Evolutionary conservation across 2,329 filamentous ascomycete genomes (phyloP).

Genomic region (Camillea tinctor): DNA sequence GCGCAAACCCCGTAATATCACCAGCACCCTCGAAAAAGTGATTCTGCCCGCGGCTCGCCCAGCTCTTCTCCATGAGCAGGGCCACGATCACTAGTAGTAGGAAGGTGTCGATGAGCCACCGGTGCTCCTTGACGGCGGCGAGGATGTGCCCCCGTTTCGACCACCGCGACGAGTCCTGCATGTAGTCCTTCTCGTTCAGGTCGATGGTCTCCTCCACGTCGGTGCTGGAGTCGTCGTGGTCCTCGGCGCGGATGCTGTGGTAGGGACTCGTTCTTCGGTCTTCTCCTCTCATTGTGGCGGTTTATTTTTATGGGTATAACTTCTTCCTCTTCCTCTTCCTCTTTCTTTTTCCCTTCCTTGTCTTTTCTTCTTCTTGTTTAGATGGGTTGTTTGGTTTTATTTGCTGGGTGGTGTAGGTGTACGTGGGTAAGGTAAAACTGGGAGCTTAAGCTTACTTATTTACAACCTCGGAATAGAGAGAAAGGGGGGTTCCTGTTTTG

Average conservation of each 20-base stretch:
- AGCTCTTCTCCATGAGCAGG: conserved; percentile 34
- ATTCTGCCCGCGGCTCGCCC: conserved; percentile 15
- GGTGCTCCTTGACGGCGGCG: conserved; percentile 20
- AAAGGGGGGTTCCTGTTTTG: too few relatives aligned
- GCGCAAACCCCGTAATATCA: conserved; percentile 41
- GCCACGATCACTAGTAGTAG: conserved; percentile 36
- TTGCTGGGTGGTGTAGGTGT: too few relatives aligned
- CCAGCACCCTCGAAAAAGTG: conserved; percentile 33
- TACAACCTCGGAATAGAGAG: too few relatives aligned
- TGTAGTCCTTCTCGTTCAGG: conserved; percentile 30
- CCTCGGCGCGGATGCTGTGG: conserved; percentile 18
- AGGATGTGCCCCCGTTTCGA: conserved; percentile 14
- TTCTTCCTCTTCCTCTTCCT: too few relatives aligned
- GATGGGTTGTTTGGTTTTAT: too few relatives aligned
- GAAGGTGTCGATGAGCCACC: conserved; percentile 35
- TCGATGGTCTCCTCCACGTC: conserved; percentile 30
- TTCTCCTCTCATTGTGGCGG: conserved; percentile 10
- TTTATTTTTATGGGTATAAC: too few relatives aligned
- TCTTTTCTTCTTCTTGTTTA: too few relatives aligned
- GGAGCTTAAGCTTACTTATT: too few relatives aligned
- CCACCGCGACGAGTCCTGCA: conserved; percentile 12
- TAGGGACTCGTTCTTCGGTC: conserved; percentile 6
- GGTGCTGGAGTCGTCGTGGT: conserved; percentile 26
- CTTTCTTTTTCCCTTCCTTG: too few relatives aligned
- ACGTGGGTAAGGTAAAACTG: too few relatives aligned